Evolutionary conservation across 768 basidiomycete genomes (phyloP).

Genomic region (Tricholomella constricta): DNA sequence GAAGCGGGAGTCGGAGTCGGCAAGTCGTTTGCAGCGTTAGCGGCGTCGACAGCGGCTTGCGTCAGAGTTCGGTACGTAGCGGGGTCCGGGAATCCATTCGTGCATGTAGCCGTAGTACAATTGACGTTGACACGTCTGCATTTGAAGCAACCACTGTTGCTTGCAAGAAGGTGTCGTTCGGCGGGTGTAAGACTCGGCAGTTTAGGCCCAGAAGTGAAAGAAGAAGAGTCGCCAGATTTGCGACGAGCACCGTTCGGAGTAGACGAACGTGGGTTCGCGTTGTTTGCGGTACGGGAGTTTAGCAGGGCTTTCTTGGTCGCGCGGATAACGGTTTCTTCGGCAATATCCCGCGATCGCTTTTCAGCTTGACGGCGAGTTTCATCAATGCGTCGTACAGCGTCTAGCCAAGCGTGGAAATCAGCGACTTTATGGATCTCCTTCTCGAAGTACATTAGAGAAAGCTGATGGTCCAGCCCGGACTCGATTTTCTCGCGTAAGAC

Average conservation of each 20-base stretch:
- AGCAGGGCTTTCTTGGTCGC: not conserved
- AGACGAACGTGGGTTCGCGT: constrained; percentile 27
- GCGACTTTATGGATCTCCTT: constrained; percentile 3
- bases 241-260: constrained; percentile 33
- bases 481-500: constrained; percentile 20
- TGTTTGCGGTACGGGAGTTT: not conserved
- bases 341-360: not conserved
- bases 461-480: constrained; percentile 14
- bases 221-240: not conserved
- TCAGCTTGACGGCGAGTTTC: not conserved
- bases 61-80: constrained; percentile 19
- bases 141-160: constrained; percentile 26
- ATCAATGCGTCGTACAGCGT: not conserved
- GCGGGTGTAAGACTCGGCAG: not conserved
- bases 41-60: not conserved
- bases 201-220: too few relatives aligned
- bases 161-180: constrained; percentile 13
- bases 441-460: constrained; percentile 1
- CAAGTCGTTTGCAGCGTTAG: not conserved
- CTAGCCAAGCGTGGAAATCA: not conserved
- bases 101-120: constrained; percentile 20
- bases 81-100: constrained; percentile 17
- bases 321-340: not conserved
- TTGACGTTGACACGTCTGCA: constrained; percentile 17
- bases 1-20: not conserved